Conservation (phyloP, 306 rosid genomes). For the Vigna unguiculata region DNA sequence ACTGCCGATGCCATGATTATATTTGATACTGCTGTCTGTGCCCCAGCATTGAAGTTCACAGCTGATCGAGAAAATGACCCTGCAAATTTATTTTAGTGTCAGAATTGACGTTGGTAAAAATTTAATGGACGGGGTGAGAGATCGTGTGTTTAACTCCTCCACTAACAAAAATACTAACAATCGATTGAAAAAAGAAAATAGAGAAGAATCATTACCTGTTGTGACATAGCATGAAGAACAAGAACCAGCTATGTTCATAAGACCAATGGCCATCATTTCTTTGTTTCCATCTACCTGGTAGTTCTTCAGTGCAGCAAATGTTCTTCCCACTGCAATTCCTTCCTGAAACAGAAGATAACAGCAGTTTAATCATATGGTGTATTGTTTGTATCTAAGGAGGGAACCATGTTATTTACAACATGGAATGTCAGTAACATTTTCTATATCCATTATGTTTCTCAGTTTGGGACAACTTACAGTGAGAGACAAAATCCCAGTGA, state of each 20-base stretch:
- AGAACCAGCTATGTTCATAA: conserved; percentile 96
- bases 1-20: conserved; percentile 90
- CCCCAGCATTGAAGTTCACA: conserved; percentile 93
- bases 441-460: not conserved
- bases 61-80: conserved; percentile 99
- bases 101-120: conserved; percentile 16
- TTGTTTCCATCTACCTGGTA: conserved; percentile 99
- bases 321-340: conserved; percentile 99
- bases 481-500: conserved; percentile 90
- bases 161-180: no score
- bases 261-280: conserved; percentile 98
- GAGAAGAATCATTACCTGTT: conserved; percentile 63
- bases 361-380: conserved; percentile 12
- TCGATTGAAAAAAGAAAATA: no score
- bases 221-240: conserved; percentile 96
- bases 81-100: conserved; percentile 47
- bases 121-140: no score
- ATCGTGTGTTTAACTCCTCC: no score
- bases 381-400: not conserved
- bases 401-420: not conserved
- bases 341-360: conserved; percentile 59
- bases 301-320: conserved; percentile 85
- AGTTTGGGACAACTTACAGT: conserved; percentile 67
- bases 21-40: conserved; percentile 85
- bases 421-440: not conserved